Percentiles rank a stretch among this genome's conserved stretches.
Conservation (phyloP, 2,329 filamentous ascomycete genomes). For the Neopestalotiopsis clavispora region DNA sequence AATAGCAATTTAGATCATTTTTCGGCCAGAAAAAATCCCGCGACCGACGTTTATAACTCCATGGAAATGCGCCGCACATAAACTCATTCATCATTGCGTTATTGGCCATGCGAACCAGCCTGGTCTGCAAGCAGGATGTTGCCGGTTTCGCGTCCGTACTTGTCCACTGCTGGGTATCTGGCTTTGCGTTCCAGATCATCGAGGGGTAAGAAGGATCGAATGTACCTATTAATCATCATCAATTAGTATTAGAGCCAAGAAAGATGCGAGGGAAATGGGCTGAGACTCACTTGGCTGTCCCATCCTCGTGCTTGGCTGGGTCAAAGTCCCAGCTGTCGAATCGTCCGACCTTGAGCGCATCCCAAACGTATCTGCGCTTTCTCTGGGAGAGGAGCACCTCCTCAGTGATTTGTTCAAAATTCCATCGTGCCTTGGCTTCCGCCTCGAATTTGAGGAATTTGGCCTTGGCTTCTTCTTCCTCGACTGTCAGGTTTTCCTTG, state of each 20-base stretch:
- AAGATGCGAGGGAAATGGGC: constrained; percentile 23
- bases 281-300: constrained; percentile 62
- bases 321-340: constrained; percentile 88
- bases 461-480: constrained; percentile 51
- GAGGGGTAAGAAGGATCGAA: constrained; percentile 80
- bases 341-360: constrained; percentile 74
- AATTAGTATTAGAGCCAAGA: constrained; percentile 36
- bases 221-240: constrained; percentile 64
- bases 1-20: background rate
- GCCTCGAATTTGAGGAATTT: constrained; percentile 70
- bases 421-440: constrained; percentile 79
- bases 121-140: constrained; percentile 45
- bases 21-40: background rate
- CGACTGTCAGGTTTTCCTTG: constrained; percentile 41
- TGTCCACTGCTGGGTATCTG: constrained; percentile 70
- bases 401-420: constrained; percentile 77
- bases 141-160: constrained; percentile 53
- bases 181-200: constrained; percentile 81
- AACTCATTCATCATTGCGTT: constrained; percentile 15
- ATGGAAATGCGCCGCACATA: background rate
- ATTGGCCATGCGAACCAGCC: constrained; percentile 50
- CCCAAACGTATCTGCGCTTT: constrained; percentile 78
- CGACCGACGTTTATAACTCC: background rate
- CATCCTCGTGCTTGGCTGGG: constrained; percentile 66
- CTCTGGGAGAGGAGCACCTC: constrained; percentile 80